phyloP scores from a whole-genome alignment of 2,329 filamentous ascomycete species.

The Pseudogymnoascus sp. region DNA sequence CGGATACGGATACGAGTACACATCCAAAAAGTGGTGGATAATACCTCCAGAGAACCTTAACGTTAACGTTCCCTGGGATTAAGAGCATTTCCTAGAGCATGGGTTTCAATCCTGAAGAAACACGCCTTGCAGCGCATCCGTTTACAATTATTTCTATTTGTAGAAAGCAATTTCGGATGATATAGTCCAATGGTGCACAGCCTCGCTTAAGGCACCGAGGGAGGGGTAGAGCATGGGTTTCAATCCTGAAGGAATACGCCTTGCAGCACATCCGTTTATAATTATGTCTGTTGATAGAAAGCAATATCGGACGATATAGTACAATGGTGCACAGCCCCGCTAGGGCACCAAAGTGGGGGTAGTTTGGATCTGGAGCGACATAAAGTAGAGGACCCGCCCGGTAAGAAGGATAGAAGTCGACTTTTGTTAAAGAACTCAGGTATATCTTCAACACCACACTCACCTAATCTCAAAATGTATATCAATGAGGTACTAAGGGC shows the following conservation, averaged over 20 bases:
- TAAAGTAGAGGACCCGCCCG: neutral
- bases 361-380: neutral
- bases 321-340: neutral
- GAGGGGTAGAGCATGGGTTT: too few species aligned
- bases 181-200: neutral
- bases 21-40: too few species aligned
- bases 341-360: neutral
- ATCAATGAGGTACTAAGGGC: conserved; percentile 31
- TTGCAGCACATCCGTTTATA: too few species aligned
- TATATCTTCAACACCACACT: neutral
- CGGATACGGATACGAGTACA: too few species aligned
- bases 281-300: too few species aligned
- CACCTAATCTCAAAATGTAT: neutral
- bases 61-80: neutral
- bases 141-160: neutral
- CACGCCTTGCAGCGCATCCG: neutral
- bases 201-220: too few species aligned
- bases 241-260: too few species aligned
- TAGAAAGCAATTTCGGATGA: neutral
- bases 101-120: neutral
- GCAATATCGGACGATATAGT: too few species aligned
- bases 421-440: neutral
- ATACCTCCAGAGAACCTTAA: neutral
- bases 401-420: neutral
- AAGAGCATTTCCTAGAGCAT: neutral